phyloP scores from a whole-genome alignment of 768 basidiomycete genomes.

The Mycena alexandri region DNA sequence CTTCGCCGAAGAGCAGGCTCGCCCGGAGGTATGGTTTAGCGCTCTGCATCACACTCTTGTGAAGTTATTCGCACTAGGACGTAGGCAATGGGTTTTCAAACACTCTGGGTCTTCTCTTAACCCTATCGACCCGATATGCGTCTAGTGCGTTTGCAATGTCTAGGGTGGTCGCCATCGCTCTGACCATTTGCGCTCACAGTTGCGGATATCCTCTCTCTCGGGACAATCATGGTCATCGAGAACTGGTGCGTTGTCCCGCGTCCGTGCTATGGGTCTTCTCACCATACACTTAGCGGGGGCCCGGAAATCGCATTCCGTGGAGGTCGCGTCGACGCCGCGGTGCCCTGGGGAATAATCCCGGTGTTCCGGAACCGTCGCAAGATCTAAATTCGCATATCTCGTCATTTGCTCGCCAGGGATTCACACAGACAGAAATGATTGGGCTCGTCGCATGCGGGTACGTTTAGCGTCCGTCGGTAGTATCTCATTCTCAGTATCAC shows the following conservation, averaged over 20 bases:
- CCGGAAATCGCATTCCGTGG: conserved; percentile 22
- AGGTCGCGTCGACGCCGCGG: conserved; percentile 21
- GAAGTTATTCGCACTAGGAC: too few relatives aligned
- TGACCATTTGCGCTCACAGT: too few relatives aligned
- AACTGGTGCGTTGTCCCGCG: not conserved
- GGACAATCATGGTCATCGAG: conserved; percentile 3
- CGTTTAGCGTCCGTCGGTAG: not conserved
- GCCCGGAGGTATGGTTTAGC: too few relatives aligned
- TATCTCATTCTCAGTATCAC: not conserved
- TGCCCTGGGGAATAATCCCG: not conserved
- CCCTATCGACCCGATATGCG: too few relatives aligned
- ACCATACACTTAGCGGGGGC: not conserved
- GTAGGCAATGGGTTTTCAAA: too few relatives aligned
- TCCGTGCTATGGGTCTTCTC: too few relatives aligned
- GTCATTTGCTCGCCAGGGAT: conserved; percentile 16
- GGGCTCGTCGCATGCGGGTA: not conserved
- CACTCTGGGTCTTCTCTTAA: too few relatives aligned
- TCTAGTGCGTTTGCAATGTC: too few relatives aligned
- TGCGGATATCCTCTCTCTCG: too few relatives aligned
- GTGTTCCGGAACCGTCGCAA: conserved; percentile 17
- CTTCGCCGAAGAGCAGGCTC: too few relatives aligned
- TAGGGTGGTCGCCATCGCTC: too few relatives aligned
- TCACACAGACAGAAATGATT: conserved; percentile 29
- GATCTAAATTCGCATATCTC: conserved; percentile 1
- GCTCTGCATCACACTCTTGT: too few relatives aligned